phyloP scores from a whole-genome alignment of 2,329 filamentous ascomycete species.

The Pestalotiopsis fici region DNA sequence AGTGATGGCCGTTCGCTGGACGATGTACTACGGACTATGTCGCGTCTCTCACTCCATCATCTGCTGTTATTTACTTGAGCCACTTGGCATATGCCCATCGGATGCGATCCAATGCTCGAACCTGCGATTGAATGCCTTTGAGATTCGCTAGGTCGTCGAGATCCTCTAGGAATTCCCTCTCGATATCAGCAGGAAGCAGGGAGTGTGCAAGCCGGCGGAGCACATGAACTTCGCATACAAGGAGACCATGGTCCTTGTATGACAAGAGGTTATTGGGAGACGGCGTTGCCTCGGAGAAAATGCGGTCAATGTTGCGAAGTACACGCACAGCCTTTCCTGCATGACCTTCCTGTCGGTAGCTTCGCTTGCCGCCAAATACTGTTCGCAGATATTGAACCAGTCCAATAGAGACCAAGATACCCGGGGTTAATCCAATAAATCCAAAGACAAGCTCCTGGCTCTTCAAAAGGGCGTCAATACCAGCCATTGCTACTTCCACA shows the following conservation, averaged over 20 bases:
- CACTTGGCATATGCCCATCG: slow-evolving; percentile 88
- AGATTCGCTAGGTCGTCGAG: slow-evolving; percentile 84
- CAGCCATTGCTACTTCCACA: slow-evolving; percentile 91
- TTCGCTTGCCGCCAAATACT: slow-evolving; percentile 70
- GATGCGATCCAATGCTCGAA: slow-evolving; percentile 78
- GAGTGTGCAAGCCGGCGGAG: slow-evolving; percentile 68
- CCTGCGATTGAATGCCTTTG: slow-evolving; percentile 76
- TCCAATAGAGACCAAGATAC: slow-evolving; percentile 83
- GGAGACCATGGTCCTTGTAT: slow-evolving; percentile 89
- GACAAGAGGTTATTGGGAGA: slow-evolving; percentile 74
- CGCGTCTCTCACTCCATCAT: no score
- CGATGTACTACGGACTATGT: not conserved
- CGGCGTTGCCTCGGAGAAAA: slow-evolving; percentile 68
- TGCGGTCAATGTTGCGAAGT: slow-evolving; percentile 85
- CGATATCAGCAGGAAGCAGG: slow-evolving; percentile 73
- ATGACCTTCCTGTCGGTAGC: slow-evolving; percentile 63
- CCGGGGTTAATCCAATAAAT: slow-evolving; percentile 93
- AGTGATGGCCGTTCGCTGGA: not conserved
- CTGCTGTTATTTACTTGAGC: slow-evolving; percentile 41
- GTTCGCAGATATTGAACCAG: slow-evolving; percentile 70
- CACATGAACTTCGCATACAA: slow-evolving; percentile 88
- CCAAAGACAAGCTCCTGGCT: slow-evolving; percentile 97
- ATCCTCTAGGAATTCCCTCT: slow-evolving; percentile 86
- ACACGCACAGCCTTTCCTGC: slow-evolving; percentile 74
- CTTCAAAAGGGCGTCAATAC: slow-evolving; percentile 91